Evolutionary conservation across 192 early-diverging fungal species (phyloP).

Genomic region (Radiomyces spectabilis): DNA sequence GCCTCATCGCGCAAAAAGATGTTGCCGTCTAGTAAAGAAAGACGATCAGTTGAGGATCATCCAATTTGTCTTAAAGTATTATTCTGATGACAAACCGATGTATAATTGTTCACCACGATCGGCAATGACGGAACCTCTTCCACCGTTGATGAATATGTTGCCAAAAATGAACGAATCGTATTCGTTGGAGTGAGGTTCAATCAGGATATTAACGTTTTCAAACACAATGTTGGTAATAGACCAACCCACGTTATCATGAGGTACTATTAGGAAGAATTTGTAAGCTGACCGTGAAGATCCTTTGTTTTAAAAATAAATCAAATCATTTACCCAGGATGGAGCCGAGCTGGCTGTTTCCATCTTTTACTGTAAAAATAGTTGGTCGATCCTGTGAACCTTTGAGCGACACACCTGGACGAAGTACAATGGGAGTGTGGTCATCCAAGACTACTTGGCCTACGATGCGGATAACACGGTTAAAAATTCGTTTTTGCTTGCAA

Average conservation of each 20-base stretch:
- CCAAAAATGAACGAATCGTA: background rate
- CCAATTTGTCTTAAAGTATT: background rate
- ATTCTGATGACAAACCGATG: conserved; percentile 7
- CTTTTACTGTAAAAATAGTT: conserved; percentile 3
- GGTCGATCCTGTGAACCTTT: background rate
- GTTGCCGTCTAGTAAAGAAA: conserved; percentile 10
- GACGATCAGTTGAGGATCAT: background rate
- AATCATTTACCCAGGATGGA: conserved; percentile 10
- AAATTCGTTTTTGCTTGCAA: background rate
- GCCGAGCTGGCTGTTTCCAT: background rate
- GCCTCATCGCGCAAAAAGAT: conserved; percentile 13
- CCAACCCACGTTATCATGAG: conserved; percentile 4
- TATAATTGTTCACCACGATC: background rate
- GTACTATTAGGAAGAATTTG: conserved; percentile 2
- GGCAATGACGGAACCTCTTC: conserved; percentile 1
- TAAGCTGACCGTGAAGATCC: background rate
- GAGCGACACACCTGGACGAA: conserved; percentile 8
- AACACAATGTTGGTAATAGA: conserved; percentile 10
- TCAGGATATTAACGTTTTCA: conserved; percentile 17
- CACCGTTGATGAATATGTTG: conserved; percentile 16
- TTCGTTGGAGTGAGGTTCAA: conserved; percentile 3
- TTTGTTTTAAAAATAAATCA: background rate
- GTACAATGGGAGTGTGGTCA: background rate
- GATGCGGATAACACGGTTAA: background rate
- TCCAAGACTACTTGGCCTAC: background rate